These are phyloP conservation scores for Suillus discolor DNA, from an alignment of 768 basidiomycete genomes.

Conservation along the genomic window DNA sequence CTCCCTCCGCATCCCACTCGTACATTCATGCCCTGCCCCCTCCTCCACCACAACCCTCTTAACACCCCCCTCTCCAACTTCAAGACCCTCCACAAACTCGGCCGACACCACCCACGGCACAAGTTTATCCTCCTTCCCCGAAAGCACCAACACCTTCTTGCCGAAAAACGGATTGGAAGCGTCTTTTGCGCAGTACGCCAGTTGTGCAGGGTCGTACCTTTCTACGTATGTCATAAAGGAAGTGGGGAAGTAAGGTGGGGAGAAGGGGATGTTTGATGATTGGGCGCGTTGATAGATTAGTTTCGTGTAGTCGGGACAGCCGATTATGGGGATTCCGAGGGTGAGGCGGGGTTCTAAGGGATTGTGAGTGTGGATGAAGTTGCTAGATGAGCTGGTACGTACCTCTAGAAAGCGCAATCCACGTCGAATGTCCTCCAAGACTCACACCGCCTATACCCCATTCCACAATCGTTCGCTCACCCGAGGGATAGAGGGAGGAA, in stretches of 20 bases:
- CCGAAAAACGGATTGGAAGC: conserved; percentile 60
- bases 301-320: conserved; percentile 68
- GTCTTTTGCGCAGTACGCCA: conserved; percentile 42
- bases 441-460: conserved; percentile 80
- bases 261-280: conserved; percentile 42
- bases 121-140: conserved; percentile 62
- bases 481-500: conserved; percentile 69
- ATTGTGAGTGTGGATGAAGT: neutral
- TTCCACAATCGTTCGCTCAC: conserved; percentile 57
- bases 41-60: conserved; percentile 58
- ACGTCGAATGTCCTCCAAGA: conserved; percentile 84
- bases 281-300: conserved; percentile 62
- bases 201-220: conserved; percentile 45
- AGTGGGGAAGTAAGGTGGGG: conserved; percentile 59
- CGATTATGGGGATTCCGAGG: conserved; percentile 57
- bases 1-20: conserved; percentile 58
- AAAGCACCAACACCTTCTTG: conserved; percentile 74
- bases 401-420: conserved; percentile 64
- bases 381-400: conserved; percentile 6
- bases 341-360: conserved; percentile 46
- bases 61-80: conserved; percentile 53
- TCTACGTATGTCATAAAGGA: conserved; percentile 52
- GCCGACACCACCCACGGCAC: conserved; percentile 67
- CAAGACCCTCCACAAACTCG: conserved; percentile 56
- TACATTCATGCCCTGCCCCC: conserved; percentile 64